Conservation (phyloP, 2,329 filamentous ascomycete species). For the Aureobasidium sp. region DNA sequence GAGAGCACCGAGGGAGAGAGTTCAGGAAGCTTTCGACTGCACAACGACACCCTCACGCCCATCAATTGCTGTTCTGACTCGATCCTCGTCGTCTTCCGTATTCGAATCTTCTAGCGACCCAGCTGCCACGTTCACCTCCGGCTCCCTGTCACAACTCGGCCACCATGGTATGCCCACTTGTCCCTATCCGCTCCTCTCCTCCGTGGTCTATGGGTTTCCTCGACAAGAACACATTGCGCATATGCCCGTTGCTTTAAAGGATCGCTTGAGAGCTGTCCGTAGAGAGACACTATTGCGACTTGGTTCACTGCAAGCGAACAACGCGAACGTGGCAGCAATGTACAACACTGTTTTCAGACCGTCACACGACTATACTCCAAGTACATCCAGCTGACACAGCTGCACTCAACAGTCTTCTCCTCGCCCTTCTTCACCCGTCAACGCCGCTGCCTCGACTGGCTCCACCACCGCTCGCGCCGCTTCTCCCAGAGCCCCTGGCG, state of each 20-base stretch:
- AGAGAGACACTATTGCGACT: not conserved
- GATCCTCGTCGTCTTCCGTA: not conserved
- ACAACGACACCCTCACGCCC: not conserved
- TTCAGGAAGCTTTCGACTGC: constrained; percentile 7
- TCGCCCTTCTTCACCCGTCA: constrained; percentile 30
- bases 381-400: not conserved
- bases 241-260: not conserved
- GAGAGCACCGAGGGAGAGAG: not conserved
- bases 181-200: not conserved
- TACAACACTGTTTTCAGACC: not conserved
- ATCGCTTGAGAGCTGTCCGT: not conserved
- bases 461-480: constrained; percentile 68
- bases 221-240: not conserved
- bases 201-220: not conserved
- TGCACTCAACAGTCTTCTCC: constrained; percentile 28
- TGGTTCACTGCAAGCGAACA: not conserved
- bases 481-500: constrained; percentile 84
- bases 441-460: constrained; percentile 53
- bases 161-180: constrained; percentile 10
- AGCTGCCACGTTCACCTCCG: not conserved
- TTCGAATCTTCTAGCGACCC: not conserved
- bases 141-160: not conserved
- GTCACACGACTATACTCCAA: not conserved
- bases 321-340: not conserved
- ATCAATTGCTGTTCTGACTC: constrained; percentile 8